Percentiles rank a stretch among this genome's conserved stretches.
Conservation (phyloP, 2,329 filamentous ascomycete species). For the Rosellinia necatrix region DNA sequence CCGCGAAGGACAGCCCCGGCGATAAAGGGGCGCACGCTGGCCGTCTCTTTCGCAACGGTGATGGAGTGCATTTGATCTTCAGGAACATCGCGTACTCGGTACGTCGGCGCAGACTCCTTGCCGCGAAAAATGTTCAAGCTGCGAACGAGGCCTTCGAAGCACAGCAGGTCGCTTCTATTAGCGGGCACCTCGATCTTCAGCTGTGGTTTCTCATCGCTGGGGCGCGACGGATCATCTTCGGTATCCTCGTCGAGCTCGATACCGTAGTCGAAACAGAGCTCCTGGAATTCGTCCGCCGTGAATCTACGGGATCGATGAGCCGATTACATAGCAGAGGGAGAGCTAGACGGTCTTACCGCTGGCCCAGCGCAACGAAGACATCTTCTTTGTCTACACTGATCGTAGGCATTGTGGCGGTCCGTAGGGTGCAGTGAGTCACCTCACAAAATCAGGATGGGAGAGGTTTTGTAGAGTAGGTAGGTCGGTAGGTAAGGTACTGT, state of each 20-base stretch:
- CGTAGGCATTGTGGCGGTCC: slow-evolving; percentile 76
- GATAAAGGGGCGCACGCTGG: slow-evolving; percentile 82
- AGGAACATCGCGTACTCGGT: slow-evolving; percentile 72
- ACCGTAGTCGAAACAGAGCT: slow-evolving; percentile 97
- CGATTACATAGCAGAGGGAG: slow-evolving; percentile 26
- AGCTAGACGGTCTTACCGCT: slow-evolving; percentile 62
- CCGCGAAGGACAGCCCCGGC: slow-evolving; percentile 88
- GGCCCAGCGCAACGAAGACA: slow-evolving; percentile 89
- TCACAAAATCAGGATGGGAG: not conserved
- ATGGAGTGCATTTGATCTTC: slow-evolving; percentile 78
- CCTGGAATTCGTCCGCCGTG: slow-evolving; percentile 93
- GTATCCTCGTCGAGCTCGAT: slow-evolving; percentile 98
- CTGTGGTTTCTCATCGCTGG: slow-evolving; percentile 25
- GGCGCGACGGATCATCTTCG: slow-evolving; percentile 64
- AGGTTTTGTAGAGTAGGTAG: no score
- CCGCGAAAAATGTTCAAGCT: slow-evolving; percentile 62
- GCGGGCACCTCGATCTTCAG: slow-evolving; percentile 29
- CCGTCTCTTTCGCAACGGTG: slow-evolving; percentile 75
- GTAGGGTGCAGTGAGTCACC: slow-evolving; percentile 24
- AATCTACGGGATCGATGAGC: slow-evolving; percentile 57
- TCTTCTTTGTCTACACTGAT: slow-evolving; percentile 95
- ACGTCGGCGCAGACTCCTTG: slow-evolving; percentile 76
- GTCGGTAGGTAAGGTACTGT: not conserved
- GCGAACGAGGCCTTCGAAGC: slow-evolving; percentile 30
- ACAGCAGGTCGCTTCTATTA: slow-evolving; percentile 29